These are phyloP conservation scores for Lasiosphaeria miniovina DNA, from an alignment of 495 filamentous ascomycete genomes.

Conservation along the genomic window DNA sequence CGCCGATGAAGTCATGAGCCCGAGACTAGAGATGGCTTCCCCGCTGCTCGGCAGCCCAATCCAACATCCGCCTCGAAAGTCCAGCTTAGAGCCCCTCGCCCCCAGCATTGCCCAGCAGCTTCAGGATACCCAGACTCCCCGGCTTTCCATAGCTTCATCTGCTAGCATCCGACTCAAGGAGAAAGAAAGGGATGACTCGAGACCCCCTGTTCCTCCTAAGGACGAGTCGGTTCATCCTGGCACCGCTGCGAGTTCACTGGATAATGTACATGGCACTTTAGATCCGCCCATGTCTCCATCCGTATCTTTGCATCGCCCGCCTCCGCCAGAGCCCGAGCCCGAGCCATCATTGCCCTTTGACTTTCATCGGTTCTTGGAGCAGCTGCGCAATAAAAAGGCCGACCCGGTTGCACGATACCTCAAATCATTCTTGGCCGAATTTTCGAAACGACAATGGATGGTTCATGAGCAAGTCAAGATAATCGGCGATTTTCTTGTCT, in stretches of 20 bases:
- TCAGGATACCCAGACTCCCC: slow-evolving; percentile 46
- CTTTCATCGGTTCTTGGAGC: slow-evolving; percentile 95
- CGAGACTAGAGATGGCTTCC: slow-evolving; percentile 68
- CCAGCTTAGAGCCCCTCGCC: slow-evolving; percentile 73
- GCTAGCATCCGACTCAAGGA: slow-evolving; percentile 35
- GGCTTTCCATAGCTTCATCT: slow-evolving; percentile 39
- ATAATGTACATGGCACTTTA: slow-evolving; percentile 30
- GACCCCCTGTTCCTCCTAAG: slow-evolving; percentile 52
- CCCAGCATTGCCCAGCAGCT: slow-evolving; percentile 42
- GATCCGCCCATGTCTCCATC: slow-evolving; percentile 50
- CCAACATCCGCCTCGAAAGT: slow-evolving; percentile 76
- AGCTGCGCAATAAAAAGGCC: slow-evolving; percentile 89
- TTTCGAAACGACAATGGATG: slow-evolving; percentile 99
- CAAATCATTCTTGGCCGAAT: slow-evolving; percentile 89
- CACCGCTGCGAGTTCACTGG: slow-evolving; percentile 29
- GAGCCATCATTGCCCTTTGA: slow-evolving; percentile 91
- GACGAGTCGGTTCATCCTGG: slow-evolving; percentile 38
- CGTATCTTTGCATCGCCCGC: slow-evolving; percentile 61
- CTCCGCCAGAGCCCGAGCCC: slow-evolving; percentile 81
- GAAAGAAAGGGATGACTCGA: slow-evolving; percentile 42
- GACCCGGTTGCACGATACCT: slow-evolving; percentile 96
- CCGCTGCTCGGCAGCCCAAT: slow-evolving; percentile 60
- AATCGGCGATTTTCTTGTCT: slow-evolving; percentile 93
- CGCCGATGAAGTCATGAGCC: slow-evolving; percentile 78
- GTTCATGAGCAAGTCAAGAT: slow-evolving; percentile 99